These are phyloP conservation scores for Angophora floribunda DNA, from an alignment of 345 rosid species.

Conservation along the genomic window DNA sequence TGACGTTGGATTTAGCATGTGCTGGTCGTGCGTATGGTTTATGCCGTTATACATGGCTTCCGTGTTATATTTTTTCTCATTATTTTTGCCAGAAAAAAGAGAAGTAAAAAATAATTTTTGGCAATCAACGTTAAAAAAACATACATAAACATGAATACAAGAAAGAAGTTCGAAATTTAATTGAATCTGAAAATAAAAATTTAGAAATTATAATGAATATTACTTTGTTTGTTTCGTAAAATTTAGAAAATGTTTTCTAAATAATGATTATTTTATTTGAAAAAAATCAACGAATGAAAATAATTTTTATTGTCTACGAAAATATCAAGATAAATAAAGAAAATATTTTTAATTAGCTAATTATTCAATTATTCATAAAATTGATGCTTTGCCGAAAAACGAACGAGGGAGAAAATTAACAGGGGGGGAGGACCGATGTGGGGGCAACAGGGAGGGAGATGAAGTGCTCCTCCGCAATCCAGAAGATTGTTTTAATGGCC, in stretches of 20 bases:
- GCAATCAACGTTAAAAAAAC: background rate
- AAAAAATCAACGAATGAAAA: fast-evolving
- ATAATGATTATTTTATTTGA: fast-evolving
- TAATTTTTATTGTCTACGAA: fast-evolving
- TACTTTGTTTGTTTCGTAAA: too few species aligned
- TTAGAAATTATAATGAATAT: too few species aligned
- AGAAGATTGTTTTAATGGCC: constrained; percentile 25
- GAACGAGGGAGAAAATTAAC: background rate
- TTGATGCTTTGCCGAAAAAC: background rate
- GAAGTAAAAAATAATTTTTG: too few species aligned
- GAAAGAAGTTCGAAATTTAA: background rate
- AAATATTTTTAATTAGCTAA: too few species aligned
- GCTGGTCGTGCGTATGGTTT: background rate
- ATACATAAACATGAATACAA: background rate
- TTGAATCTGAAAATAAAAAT: background rate
- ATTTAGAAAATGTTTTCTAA: background rate
- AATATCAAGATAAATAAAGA: too few species aligned
- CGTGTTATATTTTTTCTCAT: too few species aligned
- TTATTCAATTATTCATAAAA: too few species aligned
- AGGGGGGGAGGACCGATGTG: background rate
- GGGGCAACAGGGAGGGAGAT: background rate
- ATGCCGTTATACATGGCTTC: too few species aligned
- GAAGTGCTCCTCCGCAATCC: constrained; percentile 14
- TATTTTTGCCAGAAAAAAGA: too few species aligned
- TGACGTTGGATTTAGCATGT: fast-evolving